Conservation (phyloP, 1,284 basidiomycete species). For the Leccinum angustisporum region DNA sequence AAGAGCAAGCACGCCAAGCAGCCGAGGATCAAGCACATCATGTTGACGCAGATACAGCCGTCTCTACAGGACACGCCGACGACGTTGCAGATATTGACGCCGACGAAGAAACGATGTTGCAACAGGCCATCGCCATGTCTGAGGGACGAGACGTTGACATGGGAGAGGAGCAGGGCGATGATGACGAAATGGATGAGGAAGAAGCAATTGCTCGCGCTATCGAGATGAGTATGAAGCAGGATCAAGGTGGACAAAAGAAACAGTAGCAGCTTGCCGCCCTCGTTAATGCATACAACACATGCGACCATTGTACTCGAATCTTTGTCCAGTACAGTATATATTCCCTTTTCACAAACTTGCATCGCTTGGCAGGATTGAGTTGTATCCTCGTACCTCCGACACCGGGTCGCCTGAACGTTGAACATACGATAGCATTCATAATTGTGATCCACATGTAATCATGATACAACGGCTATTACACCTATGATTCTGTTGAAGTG, state of each 20-base stretch:
- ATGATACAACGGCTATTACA: background rate
- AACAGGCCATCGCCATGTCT: constrained; percentile 63
- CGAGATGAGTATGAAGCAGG: constrained; percentile 55
- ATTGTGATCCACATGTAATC: background rate
- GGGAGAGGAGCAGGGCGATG: constrained; percentile 38
- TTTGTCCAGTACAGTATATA: constrained; percentile 6
- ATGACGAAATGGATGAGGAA: constrained; percentile 53
- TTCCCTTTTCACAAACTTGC: background rate
- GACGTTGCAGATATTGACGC: constrained; percentile 44
- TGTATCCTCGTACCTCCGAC: too few relatives aligned
- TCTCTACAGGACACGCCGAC: constrained; percentile 30
- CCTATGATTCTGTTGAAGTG: background rate
- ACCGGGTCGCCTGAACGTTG: background rate
- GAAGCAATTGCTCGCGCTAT: constrained; percentile 58
- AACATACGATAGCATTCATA: background rate
- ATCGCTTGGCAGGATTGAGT: background rate
- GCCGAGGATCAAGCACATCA: constrained; percentile 45
- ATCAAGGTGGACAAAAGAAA: constrained; percentile 40
- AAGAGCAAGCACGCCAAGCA: constrained; percentile 90
- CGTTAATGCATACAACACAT: background rate
- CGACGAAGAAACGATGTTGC: constrained; percentile 67
- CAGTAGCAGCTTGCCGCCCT: constrained; percentile 18
- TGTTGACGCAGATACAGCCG: constrained; percentile 32
- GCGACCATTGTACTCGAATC: constrained; percentile 1
- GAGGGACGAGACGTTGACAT: constrained; percentile 44